phyloP scores from a whole-genome alignment of 2,329 filamentous ascomycete genomes.

The Trichoderma sp. region DNA sequence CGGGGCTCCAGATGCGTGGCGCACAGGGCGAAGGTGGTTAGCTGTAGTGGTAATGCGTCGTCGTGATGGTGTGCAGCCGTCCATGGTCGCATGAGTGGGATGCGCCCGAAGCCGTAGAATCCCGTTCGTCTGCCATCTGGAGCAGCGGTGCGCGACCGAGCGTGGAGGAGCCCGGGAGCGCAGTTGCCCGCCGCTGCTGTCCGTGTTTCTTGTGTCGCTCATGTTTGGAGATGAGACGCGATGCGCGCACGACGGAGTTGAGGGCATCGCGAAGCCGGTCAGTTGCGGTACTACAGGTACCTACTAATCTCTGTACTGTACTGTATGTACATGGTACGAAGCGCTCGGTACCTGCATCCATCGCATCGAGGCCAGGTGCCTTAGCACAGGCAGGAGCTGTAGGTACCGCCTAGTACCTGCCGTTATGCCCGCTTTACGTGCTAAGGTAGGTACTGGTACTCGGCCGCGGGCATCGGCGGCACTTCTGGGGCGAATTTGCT shows the following conservation, averaged over 20 bases:
- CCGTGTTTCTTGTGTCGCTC: neutral
- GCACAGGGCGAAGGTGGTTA: constrained; percentile 16
- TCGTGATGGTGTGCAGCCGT: constrained; percentile 14
- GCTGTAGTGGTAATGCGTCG: constrained; percentile 14
- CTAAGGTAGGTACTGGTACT: neutral
- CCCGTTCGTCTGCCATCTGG: neutral
- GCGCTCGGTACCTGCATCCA: neutral
- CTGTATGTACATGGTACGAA: too few species aligned
- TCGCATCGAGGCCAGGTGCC: neutral
- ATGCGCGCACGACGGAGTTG: neutral
- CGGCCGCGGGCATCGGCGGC: neutral
- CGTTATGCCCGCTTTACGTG: neutral
- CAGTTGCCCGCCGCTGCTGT: neutral
- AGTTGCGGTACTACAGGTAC: neutral
- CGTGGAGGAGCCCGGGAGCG: neutral
- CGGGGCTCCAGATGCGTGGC: constrained; percentile 13
- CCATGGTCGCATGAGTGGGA: constrained; percentile 14
- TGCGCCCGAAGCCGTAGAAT: constrained; percentile 14
- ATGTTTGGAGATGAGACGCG: neutral
- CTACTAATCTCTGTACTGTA: too few species aligned
- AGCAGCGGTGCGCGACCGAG: neutral
- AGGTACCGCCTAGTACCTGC: neutral
- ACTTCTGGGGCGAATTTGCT: neutral
- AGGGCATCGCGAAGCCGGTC: neutral
- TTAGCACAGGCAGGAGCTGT: neutral